phyloP scores from a whole-genome alignment of 352 stramenopile species.

The Phytophthora crassamura region DNA sequence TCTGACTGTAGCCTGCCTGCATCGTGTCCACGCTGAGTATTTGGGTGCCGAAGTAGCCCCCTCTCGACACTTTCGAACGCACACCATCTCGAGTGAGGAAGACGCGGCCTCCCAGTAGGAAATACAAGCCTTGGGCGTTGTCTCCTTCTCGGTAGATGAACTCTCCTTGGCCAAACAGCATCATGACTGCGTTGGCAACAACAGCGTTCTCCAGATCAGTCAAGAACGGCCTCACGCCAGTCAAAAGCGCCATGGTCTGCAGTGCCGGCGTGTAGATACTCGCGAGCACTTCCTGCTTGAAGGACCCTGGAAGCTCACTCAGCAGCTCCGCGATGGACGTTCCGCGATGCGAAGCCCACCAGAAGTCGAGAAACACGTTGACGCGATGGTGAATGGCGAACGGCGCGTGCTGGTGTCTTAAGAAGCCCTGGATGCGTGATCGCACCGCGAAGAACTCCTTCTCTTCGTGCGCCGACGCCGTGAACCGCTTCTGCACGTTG shows the following conservation, averaged over 20 bases:
- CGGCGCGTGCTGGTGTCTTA: conserved; percentile 53
- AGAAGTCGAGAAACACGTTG: conserved; percentile 67
- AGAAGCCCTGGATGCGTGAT: conserved; percentile 60
- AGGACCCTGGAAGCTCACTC: conserved; percentile 42
- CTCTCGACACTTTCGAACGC: conserved; percentile 37
- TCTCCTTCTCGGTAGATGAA: conserved; percentile 55
- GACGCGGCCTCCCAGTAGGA: conserved; percentile 54
- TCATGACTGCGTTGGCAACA: conserved; percentile 42
- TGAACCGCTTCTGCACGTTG: conserved; percentile 65
- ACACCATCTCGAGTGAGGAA: conserved; percentile 10
- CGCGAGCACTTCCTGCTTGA: conserved; percentile 47
- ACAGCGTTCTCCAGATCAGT: conserved; percentile 38
- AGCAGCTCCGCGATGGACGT: conserved; percentile 48
- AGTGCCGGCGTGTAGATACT: conserved; percentile 54
- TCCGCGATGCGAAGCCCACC: conserved; percentile 63
- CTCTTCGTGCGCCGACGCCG: conserved; percentile 54
- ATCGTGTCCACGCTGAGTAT: conserved; percentile 25
- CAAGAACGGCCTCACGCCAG: conserved; percentile 36
- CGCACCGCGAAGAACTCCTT: conserved; percentile 62
- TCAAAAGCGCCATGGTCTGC: conserved; percentile 46
- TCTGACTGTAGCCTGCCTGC: conserved; percentile 46
- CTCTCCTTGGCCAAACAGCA: conserved; percentile 60
- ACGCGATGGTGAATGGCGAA: conserved; percentile 56
- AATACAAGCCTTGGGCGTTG: conserved; percentile 51
- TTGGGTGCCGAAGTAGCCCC: conserved; percentile 54